Conservation (phyloP, 306 rosid genomes). For the Quercus ilex region DNA sequence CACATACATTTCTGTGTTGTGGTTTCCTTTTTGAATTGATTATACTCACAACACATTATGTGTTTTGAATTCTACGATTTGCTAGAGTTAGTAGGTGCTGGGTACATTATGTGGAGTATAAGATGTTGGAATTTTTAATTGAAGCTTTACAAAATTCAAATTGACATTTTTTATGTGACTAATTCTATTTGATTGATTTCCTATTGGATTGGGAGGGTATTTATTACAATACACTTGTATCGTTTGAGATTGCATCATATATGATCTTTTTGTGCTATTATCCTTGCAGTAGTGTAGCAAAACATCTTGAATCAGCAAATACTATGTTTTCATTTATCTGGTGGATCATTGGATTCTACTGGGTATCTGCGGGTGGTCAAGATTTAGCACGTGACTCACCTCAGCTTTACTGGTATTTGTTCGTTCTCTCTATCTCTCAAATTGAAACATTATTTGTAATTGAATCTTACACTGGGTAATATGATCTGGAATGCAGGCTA, state of each 20-base stretch:
- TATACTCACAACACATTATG: background rate
- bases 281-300: slow-evolving; percentile 55
- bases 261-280: background rate
- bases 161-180: background rate
- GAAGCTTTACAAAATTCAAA: background rate
- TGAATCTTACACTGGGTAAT: slow-evolving; percentile 23
- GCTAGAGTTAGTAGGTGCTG: background rate
- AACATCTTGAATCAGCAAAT: slow-evolving; percentile 92
- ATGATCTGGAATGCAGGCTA: slow-evolving; percentile 62
- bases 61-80: background rate
- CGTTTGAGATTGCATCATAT: background rate
- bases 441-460: slow-evolving; percentile 2
- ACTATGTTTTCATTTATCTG: slow-evolving; percentile 96
- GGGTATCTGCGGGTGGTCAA: slow-evolving; percentile 94
- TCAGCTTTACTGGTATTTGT: slow-evolving; percentile 83
- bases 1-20: background rate
- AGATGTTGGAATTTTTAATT: background rate
- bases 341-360: slow-evolving; percentile 99
- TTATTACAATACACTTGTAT: background rate
- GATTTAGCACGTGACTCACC: slow-evolving; percentile 65
- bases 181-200: background rate
- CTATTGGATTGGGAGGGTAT: background rate
- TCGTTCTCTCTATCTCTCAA: slow-evolving; percentile 11
- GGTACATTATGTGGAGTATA: background rate
- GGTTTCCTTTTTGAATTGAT: background rate